These are phyloP conservation scores for Russula sp. DNA, from an alignment of 768 basidiomycete genomes.

Conservation along the genomic window DNA sequence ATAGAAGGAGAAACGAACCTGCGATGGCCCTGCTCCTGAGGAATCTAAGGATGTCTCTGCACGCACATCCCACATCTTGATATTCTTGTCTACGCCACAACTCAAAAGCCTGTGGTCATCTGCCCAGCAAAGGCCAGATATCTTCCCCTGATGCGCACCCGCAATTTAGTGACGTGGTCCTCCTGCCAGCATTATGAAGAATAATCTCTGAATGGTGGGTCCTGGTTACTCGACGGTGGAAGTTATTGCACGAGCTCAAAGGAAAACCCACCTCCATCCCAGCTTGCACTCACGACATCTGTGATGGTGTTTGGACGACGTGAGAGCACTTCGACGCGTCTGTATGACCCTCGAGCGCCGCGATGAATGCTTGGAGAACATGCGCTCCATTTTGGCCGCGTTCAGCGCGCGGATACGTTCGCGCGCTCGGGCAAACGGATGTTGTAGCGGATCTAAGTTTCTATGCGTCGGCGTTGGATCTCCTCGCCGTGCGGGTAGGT, in stretches of 20 bases:
- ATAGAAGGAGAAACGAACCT: constrained; percentile 34
- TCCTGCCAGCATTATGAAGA: constrained; percentile 71
- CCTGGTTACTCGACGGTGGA: neutral
- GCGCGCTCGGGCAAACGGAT: constrained; percentile 89
- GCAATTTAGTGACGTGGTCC: constrained; percentile 55
- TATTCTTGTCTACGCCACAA: constrained; percentile 78
- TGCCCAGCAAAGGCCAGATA: constrained; percentile 77
- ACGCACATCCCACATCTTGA: constrained; percentile 74
- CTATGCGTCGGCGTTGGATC: constrained; percentile 86
- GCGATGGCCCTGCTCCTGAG: constrained; percentile 41
- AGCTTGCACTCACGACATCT: constrained; percentile 56
- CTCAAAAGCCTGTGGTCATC: constrained; percentile 61
- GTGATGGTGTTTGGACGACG: constrained; percentile 23
- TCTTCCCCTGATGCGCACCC: constrained; percentile 79
- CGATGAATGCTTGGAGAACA: constrained; percentile 97
- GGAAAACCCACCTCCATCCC: constrained; percentile 80
- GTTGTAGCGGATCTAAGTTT: constrained; percentile 92
- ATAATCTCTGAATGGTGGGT: constrained; percentile 61
- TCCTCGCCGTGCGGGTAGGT: constrained; percentile 71
- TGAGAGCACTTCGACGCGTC: constrained; percentile 23
- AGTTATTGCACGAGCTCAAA: too few species aligned
- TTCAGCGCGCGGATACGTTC: constrained; percentile 93
- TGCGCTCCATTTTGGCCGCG: constrained; percentile 93
- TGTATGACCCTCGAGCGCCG: constrained; percentile 84
- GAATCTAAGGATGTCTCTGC: constrained; percentile 32